These are phyloP conservation scores for Citrus mangshanensis DNA, from an alignment of 345 rosid species.

Conservation along the genomic window DNA sequence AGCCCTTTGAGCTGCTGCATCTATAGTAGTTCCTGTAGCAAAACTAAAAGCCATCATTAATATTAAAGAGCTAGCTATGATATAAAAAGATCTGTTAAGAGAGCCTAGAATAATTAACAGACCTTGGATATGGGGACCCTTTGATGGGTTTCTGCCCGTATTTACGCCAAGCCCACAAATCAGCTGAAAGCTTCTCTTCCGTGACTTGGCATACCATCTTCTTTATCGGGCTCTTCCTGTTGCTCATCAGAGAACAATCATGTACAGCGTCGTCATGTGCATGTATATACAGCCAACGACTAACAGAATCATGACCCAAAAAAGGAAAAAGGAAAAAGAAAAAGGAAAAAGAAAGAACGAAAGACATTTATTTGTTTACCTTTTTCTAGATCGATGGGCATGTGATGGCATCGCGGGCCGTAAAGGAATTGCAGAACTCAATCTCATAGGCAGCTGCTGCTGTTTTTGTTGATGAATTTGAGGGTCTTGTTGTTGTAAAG, in stretches of 20 bases:
- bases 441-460: constrained; percentile 6
- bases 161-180: constrained; percentile 96
- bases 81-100: neutral
- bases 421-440: constrained; percentile 2
- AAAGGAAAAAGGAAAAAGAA: too few species aligned
- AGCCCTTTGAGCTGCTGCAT: constrained; percentile 89
- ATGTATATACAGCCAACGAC: neutral
- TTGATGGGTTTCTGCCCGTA: constrained; percentile 98
- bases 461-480: neutral
- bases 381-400: constrained; percentile 53
- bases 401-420: constrained; percentile 18
- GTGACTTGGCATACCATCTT: constrained; percentile 64
- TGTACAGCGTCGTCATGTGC: neutral
- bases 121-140: constrained; percentile 93
- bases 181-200: constrained; percentile 70
- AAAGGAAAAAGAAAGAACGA: too few species aligned
- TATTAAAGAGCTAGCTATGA: neutral
- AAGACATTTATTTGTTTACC: constrained; percentile 19
- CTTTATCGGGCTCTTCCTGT: constrained; percentile 70
- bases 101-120: neutral
- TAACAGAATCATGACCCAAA: neutral
- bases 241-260: neutral
- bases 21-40: constrained; percentile 72
- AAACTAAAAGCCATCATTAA: neutral
- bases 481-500: neutral